Base-by-base conservation (phyloP, 352 stramenopile genomes). In the Globisporangium irregulare region DNA sequence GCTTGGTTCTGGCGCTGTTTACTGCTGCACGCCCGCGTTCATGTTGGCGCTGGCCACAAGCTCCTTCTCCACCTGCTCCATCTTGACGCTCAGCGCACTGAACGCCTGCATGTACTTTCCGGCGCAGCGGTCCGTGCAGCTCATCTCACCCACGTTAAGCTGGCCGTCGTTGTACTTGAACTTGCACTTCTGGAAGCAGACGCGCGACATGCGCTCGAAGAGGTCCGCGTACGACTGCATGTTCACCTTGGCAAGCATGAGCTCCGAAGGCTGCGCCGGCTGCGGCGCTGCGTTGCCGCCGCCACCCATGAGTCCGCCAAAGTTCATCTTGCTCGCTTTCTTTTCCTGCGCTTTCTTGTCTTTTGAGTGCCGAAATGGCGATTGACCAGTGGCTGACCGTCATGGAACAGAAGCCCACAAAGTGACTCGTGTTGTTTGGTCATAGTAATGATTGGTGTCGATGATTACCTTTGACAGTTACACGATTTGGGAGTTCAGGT, bases 101-200 rank as follows among this genome's bases (percentile, higher is more conserved):
- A 99, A 97, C 34, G 94, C 84, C 75, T 99, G 93, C 81, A 99
- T 95, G 84, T 99, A 99, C 81, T 99, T 99, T 66, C 92, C 86
- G 36, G 98, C 93, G 76, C 97, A 99, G 71, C 97, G 92, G 86
- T 99, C 97, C 67, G 98, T 97, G 82, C 97, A 99, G 76, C 84
- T 98, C 95, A 99, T 99, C 86, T 99, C 97, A 71, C 96, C 97
- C 34, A 99, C 86, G 63, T 97, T 97, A 9, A 99, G 82, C 74
- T 99, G 96, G 59, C 90, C 86, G 75, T 99, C 97, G 59, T 94
- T 96, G 81, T 98, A 98, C 79, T 97, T 98, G 68, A 95, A 92
- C 68, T 98, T 92, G 87, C 93, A 98, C 76, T 98, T 98, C 74
- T 97, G 89, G 82, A 97, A 97, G 74, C 93, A 98, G 56, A 96